Evolutionary conservation across 2,329 filamentous ascomycete genomes (phyloP).

Genomic region (Trichoderma sp.): DNA sequence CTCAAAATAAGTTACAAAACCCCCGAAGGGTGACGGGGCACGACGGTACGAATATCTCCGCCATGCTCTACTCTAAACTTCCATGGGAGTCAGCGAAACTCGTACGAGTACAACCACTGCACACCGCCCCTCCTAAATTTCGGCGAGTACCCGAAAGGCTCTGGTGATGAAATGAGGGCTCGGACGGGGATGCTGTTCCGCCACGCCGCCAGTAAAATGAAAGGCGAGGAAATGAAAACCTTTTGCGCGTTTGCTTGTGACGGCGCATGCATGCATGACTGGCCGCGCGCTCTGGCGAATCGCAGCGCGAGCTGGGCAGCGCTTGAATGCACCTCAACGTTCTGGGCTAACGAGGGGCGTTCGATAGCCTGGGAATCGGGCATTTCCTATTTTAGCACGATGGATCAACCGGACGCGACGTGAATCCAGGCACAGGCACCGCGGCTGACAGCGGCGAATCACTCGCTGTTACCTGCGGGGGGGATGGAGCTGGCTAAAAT

Average conservation of each 20-base stretch:
- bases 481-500: neutral
- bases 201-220: conserved; percentile 1
- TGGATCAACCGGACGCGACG: neutral
- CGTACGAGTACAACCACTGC: neutral
- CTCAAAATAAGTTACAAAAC: neutral
- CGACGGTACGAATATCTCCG: neutral
- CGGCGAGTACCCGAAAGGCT: conserved; percentile 8
- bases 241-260: neutral
- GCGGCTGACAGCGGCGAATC: conserved; percentile 3
- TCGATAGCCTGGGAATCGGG: conserved; percentile 17
- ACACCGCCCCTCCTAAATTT: conserved; percentile 9
- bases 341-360: conserved; percentile 3
- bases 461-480: neutral
- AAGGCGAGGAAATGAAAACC: neutral
- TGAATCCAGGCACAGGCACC: neutral
- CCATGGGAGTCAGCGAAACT: neutral
- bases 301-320: neutral
- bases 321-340: neutral
- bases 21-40: neutral
- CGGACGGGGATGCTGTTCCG: neutral
- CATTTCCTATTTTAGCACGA: conserved; percentile 19
- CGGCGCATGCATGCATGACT: neutral
- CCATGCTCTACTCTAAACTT: neutral
- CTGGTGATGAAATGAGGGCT: neutral
- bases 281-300: neutral